Evolutionary conservation across 495 filamentous ascomycete species (phyloP), one percentile per base, ranked within the genome.

Genomic region (Penicillium arizonense): DNA sequence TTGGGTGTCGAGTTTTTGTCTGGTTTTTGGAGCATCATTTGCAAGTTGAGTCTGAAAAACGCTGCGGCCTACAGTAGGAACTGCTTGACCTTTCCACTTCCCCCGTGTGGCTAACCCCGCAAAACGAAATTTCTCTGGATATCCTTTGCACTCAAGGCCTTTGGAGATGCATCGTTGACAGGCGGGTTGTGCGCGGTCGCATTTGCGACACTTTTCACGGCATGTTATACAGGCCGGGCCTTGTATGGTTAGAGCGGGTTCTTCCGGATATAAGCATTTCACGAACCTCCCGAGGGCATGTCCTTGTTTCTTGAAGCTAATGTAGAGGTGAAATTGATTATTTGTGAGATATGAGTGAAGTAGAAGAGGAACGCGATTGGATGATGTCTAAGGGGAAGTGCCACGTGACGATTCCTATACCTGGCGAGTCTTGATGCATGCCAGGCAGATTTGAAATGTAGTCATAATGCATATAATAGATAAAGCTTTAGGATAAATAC

Each of bases 41-140:
- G 3, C 28, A 11, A 18, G 26, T 11, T 23, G 30, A 5, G 26
- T 43, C 12, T 3, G 21, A 18, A 13, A n/a, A 28, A 5, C 8
- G 35, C 26, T 33, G 36, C 33, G 34, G 40, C 26, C 34, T 12
- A 21, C 20, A 36, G 49, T 35, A 14, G 55, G 55, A 4, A 50
- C 21, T 8, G 28, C 52, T 33, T 46, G 43, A 39, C 55, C 54
- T 39, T 69, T 74, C 71, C 69, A 72, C 40, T 71, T 70, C 1
- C 71, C 69, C 10, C 69, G 67, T 43, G 64, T 72, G 18, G 71
- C 67, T 12, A 72, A 58, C 5, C 71, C 69, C 50, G 67, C 70
- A 33, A 74, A 74, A 6, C 67, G 61, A 45, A 71, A 74, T 21
- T 72, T 71, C 18, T 74, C 71, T 2, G 71, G 71, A 57, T 74